These are phyloP conservation scores for Syzygium syzygioides DNA, from an alignment of 441 rosid species.

Conservation along the genomic window DNA sequence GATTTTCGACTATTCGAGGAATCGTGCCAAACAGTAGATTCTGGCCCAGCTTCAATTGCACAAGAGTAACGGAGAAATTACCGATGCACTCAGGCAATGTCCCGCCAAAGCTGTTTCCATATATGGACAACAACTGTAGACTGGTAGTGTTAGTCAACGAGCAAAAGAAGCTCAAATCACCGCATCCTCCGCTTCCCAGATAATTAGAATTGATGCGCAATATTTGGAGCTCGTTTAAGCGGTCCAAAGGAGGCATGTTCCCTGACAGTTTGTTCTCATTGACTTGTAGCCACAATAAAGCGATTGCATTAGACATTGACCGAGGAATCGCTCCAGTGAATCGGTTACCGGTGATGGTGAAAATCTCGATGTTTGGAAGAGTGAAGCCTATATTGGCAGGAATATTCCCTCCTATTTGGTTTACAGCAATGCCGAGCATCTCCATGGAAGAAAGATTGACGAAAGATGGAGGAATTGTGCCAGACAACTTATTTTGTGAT, in stretches of 20 bases:
- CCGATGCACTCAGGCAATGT: not conserved
- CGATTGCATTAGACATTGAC: conserved; percentile 15
- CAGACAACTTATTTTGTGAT: fast-evolving
- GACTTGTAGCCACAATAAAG: not conserved
- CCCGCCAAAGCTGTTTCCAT: not conserved
- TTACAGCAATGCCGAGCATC: fast-evolving
- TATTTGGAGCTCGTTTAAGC: not conserved
- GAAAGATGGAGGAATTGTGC: not conserved
- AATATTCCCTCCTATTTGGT: not conserved
- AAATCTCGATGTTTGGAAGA: not conserved
- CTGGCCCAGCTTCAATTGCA: fast-evolving
- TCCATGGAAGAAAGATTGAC: not conserved
- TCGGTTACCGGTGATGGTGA: not conserved
- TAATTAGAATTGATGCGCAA: not conserved
- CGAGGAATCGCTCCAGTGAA: not conserved
- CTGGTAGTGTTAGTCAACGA: not conserved
- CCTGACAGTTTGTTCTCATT: not conserved
- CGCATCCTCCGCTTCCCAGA: not conserved
- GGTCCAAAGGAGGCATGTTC: conserved; percentile 2
- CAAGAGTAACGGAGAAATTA: not conserved
- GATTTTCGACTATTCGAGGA: not conserved
- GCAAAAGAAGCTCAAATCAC: not conserved
- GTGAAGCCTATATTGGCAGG: conserved; percentile 1
- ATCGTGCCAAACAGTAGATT: conserved; percentile 8
- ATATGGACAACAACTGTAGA: not conserved